Conservation (phyloP, 2,329 filamentous ascomycete species). For the Tolypocladium inflatum region DNA sequence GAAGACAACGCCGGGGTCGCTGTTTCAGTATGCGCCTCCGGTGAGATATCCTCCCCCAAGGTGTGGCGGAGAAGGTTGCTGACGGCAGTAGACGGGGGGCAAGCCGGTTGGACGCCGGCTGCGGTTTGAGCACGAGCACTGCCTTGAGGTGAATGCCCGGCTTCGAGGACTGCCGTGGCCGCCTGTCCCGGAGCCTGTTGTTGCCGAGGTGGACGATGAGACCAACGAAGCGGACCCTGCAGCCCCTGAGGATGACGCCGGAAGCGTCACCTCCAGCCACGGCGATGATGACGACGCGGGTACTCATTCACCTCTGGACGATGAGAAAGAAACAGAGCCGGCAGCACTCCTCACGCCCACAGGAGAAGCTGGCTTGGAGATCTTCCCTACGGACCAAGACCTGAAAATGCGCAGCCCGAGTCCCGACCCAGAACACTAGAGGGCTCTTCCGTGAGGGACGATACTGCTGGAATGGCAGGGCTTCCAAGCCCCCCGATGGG, state of each 20-base stretch:
- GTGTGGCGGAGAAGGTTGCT: background rate
- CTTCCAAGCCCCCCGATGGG: background rate
- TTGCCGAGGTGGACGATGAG: background rate
- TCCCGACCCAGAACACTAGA: background rate
- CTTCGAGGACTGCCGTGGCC: constrained; percentile 18
- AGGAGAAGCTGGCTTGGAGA: background rate
- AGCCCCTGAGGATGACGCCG: background rate
- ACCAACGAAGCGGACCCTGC: background rate
- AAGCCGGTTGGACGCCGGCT: constrained; percentile 27
- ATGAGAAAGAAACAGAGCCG: background rate
- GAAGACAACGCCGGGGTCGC: constrained; percentile 17
- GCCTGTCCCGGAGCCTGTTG: constrained; percentile 1
- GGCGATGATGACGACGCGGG: background rate
- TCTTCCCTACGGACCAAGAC: background rate
- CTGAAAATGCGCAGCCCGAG: background rate
- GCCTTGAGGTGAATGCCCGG: constrained; percentile 22
- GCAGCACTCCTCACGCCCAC: background rate
- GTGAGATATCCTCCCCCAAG: constrained; percentile 21
- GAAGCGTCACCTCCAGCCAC: background rate
- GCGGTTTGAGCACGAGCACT: constrained; percentile 21
- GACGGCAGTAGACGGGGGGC: constrained; percentile 19
- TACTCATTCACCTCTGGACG: background rate
- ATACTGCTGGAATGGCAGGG: background rate
- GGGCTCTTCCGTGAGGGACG: background rate
- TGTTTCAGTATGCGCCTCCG: constrained; percentile 37